Base-by-base conservation (phyloP, 176 grass and related monocot species). In the Tillandsia leiboldiana region DNA sequence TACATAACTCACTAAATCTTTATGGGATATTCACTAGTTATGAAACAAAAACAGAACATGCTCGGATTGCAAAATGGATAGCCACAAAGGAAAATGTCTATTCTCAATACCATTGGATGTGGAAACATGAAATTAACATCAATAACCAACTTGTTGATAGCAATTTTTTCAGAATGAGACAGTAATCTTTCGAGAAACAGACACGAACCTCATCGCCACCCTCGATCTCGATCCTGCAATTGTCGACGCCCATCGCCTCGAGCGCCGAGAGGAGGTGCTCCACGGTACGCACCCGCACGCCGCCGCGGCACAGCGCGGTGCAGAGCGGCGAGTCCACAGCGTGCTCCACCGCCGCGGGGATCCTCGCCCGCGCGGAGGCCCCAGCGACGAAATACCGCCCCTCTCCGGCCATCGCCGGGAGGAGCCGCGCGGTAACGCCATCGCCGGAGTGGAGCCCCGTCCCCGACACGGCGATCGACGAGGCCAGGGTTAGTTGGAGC, bases 261-360 rank as follows among this genome's bases (percentile, higher is more conserved):
- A 97, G 81, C 8, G 94, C 83, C 20, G 89, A 97, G 20, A 97
- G 79, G 18, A 97, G 75, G 68, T 97, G 94, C 74, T 97, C 94
- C 2, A 92, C 94, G 11, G 86, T 97, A 28, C 84, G 73, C 48
- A 92, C 79, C 71, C 73, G 66, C 13, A 67, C 56, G 8, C 67
- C 75, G 58, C 53, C 65, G 13, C 76, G 73, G 14, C 68, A 77
- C 47, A 97, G 87, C 56, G 82, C 81, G 64, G 86, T 97, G 80
- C 94, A 92, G 12, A 92, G 86, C 58, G 57, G 72, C 8, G 93
- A 97, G 15, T 70, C 79, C 27, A 72, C 61, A 49, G 74, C 84
- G 56, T 87, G 87, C 48, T 71, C 72, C 70, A 87, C 64, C 12
- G 73, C 83, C 27, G 89, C 89, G 26, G 73, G 79, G 70, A 92